phyloP scores from a whole-genome alignment of 148 eudicot genomes.

The Vaccinium macrocarpon region DNA sequence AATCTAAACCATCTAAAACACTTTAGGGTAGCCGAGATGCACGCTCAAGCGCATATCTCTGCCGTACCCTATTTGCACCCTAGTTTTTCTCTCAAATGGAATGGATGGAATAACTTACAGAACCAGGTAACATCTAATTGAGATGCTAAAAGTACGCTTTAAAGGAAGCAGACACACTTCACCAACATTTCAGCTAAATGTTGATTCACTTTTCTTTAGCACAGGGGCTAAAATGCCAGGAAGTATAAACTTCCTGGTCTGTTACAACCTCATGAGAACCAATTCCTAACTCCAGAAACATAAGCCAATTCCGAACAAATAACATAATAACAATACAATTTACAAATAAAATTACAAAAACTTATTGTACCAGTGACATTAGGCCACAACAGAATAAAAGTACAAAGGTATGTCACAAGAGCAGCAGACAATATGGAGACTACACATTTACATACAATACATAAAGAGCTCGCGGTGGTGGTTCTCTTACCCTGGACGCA shows the following conservation, averaged over 20 bases:
- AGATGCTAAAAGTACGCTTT: background rate
- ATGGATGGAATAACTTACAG: background rate
- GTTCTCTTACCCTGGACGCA: background rate
- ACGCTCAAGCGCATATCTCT: too few relatives aligned
- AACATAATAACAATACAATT: background rate
- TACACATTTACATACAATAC: slow-evolving; percentile 16
- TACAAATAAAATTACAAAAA: background rate
- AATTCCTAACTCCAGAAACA: background rate
- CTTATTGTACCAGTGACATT: background rate
- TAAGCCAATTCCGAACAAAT: background rate
- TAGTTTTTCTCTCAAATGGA: background rate
- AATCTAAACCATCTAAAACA: too few relatives aligned
- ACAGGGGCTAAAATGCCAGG: too few relatives aligned
- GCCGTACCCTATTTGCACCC: too few relatives aligned
- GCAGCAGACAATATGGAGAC: background rate
- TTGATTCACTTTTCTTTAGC: background rate
- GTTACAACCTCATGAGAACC: background rate
- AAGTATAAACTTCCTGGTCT: too few relatives aligned
- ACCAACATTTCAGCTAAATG: background rate
- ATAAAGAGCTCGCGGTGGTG: background rate
- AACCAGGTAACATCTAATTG: background rate
- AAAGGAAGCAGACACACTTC: background rate
- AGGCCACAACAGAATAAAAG: background rate
- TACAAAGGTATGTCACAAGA: background rate
- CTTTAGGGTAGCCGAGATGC: too few relatives aligned